Base-by-base conservation (phyloP, 2,329 filamentous ascomycete species). In the Fusarium sulawesiense region DNA sequence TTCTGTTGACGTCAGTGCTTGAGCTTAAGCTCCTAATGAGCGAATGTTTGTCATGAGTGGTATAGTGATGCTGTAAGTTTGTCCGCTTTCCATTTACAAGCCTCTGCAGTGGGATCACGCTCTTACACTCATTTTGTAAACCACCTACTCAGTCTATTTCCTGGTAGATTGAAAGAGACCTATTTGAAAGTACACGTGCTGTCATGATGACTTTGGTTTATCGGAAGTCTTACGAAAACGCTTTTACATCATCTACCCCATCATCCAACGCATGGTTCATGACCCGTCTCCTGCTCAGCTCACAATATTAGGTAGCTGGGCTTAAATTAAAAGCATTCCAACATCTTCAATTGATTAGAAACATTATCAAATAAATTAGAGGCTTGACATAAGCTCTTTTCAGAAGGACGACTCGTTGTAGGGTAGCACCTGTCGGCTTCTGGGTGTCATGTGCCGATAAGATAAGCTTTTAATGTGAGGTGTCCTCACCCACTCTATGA, bases 401-500 rank as follows among this genome's bases (percentile, higher is more conserved):
- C n/a, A 53, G 21, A 10, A 47, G 4, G 18, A 21, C 10, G 18
- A 37, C 13, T 56, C 23, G 44, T 56, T 51, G 37, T 51, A 75
- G 73, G 73, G 73, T 73, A 73, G 34, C 30, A 9, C 20, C 1
- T 40, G 18, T 21, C 44, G 48, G 58, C 70, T 18, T 23, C 46
- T 55, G 59, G 70, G 62, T 62, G 75, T 79, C 78, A 80, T 75
- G 77, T 79, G 78, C 66, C 41, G 78, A 80, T 80, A 79, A 80
- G 79, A 80, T 80, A 79, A 77, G 73, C 65, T 67, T 75, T 76
- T 66, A 66, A 29, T 73, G 70, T 70, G 69, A 78, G 72, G 77
- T 79, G 77, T 79, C 77, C 77, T 78, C 48, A 70, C 70, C 65
- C 60, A 40, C 51, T 56, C 61, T n/a, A 23, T 58, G n/a, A 42